These are phyloP conservation scores for Podospora bellae-mahoneyi DNA, from an alignment of 495 filamentous ascomycete species.

Conservation along the genomic window DNA sequence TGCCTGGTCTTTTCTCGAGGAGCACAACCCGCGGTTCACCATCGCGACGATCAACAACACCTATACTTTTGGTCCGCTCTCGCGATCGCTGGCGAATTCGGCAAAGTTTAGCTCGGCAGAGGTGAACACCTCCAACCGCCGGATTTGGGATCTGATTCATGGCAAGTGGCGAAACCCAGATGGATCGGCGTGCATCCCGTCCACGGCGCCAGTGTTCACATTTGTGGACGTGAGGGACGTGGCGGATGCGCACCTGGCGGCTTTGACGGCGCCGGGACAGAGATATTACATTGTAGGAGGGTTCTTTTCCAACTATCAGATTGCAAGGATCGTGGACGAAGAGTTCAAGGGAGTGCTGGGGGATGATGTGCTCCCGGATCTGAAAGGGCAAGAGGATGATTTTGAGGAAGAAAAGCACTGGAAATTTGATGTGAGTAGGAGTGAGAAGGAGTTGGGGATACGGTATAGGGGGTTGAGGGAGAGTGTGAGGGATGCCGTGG, in stretches of 20 bases:
- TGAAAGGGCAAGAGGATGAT: slow-evolving; percentile 29
- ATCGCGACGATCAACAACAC: slow-evolving; percentile 46
- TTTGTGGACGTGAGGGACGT: slow-evolving; percentile 51
- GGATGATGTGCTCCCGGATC: slow-evolving; percentile 27
- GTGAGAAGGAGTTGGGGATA: slow-evolving; percentile 36
- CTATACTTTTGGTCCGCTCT: slow-evolving; percentile 45
- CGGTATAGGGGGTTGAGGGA: slow-evolving; percentile 38
- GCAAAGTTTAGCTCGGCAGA: slow-evolving; percentile 15
- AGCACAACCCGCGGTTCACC: slow-evolving; percentile 35
- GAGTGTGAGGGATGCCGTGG: slow-evolving; percentile 41
- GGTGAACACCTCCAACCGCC: slow-evolving; percentile 49
- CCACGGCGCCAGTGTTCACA: slow-evolving; percentile 45
- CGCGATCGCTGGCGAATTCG: slow-evolving; percentile 28
- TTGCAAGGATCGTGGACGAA: slow-evolving; percentile 33
- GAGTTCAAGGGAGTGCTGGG: neutral
- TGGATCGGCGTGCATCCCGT: slow-evolving; percentile 18
- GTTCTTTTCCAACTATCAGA: slow-evolving; percentile 40
- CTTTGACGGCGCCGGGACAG: slow-evolving; percentile 41
- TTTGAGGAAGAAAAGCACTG: slow-evolving; percentile 36
- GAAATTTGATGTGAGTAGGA: slow-evolving; percentile 37
- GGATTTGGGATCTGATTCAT: slow-evolving; percentile 39
- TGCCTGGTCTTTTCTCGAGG: slow-evolving; percentile 43
- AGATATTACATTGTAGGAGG: slow-evolving; percentile 46
- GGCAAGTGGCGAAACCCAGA: slow-evolving; percentile 29
- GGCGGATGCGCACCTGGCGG: slow-evolving; percentile 41